Conservation (phyloP, 2,329 filamentous ascomycete species). For the Ascocoryne sarcoides region DNA sequence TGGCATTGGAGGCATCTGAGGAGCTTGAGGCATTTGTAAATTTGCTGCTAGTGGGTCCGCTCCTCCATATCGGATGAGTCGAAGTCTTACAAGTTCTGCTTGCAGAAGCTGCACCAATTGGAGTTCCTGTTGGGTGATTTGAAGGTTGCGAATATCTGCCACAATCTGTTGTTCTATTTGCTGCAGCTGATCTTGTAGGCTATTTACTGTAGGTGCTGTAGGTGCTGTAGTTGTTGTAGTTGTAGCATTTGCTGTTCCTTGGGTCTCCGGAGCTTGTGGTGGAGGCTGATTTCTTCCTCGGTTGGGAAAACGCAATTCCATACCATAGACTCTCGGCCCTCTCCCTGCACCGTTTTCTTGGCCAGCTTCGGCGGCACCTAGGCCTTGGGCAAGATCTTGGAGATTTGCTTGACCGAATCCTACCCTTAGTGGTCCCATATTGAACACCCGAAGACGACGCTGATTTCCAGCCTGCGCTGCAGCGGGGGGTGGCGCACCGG, state of each 20-base stretch:
- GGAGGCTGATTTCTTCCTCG: conserved; percentile 19
- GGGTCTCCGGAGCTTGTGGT: conserved; percentile 4
- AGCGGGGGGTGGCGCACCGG: conserved; percentile 28
- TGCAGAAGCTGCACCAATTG: conserved; percentile 59
- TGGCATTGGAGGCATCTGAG: conserved; percentile 6
- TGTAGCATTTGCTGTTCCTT: not conserved
- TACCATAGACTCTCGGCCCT: conserved; percentile 26
- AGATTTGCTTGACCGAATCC: conserved; percentile 61
- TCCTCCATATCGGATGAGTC: conserved; percentile 29
- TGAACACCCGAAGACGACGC: conserved; percentile 51
- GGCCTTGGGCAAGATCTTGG: conserved; percentile 56
- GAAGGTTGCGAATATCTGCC: conserved; percentile 55
- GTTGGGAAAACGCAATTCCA: conserved; percentile 28
- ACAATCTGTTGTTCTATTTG: conserved; percentile 61
- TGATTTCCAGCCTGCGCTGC: conserved; percentile 20
- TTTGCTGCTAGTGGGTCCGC: conserved; percentile 18
- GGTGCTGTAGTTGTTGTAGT: conserved; percentile 3
- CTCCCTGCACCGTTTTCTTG: conserved; percentile 26
- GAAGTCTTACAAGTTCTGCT: conserved; percentile 57
- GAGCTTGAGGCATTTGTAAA: conserved; percentile 21
- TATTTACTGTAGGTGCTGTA: conserved; percentile 18
- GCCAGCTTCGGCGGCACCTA: conserved; percentile 39
- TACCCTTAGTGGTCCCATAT: conserved; percentile 65
- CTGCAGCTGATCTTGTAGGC: conserved; percentile 51
- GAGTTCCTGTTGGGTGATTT: conserved; percentile 58